Evolutionary conservation across 2,329 filamentous ascomycete species (phyloP).

Genomic region (Fonsecaea multimorphosa): DNA sequence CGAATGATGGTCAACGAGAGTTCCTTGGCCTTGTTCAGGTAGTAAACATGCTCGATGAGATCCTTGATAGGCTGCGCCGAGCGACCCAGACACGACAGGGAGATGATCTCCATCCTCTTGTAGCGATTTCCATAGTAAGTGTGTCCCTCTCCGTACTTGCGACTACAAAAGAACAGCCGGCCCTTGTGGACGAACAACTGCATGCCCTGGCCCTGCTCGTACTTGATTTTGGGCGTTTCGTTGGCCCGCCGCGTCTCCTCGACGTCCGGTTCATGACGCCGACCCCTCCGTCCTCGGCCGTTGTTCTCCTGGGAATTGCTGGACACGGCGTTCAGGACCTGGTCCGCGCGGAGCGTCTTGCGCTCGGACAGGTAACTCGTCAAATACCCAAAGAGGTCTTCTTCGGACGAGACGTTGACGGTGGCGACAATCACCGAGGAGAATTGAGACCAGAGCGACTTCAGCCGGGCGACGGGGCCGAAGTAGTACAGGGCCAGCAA

Average conservation of each 20-base stretch:
- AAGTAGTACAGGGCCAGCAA: slow-evolving; percentile 40
- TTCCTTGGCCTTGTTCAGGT: slow-evolving; percentile 39
- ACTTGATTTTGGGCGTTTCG: slow-evolving; percentile 39
- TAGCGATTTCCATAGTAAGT: slow-evolving; percentile 38
- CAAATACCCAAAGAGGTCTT: slow-evolving; percentile 40
- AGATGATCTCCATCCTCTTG: slow-evolving; percentile 36
- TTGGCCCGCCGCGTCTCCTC: slow-evolving; percentile 33
- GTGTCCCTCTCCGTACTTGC: slow-evolving; percentile 36
- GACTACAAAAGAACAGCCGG: slow-evolving; percentile 33
- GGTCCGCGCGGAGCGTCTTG: slow-evolving; percentile 35
- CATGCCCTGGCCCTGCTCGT: slow-evolving; percentile 38
- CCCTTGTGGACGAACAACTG: slow-evolving; percentile 38
- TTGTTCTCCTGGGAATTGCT: slow-evolving; percentile 34
- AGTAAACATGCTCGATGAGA: slow-evolving; percentile 36
- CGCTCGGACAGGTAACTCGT: slow-evolving; percentile 34
- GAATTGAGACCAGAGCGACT: slow-evolving; percentile 36
- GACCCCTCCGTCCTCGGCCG: slow-evolving; percentile 20
- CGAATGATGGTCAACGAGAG: slow-evolving; percentile 38
- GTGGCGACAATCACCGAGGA: slow-evolving; percentile 37
- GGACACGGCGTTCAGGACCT: slow-evolving; percentile 37
- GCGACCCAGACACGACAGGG: slow-evolving; percentile 37
- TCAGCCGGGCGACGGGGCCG: slow-evolving; percentile 34
- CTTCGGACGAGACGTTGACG: slow-evolving; percentile 37
- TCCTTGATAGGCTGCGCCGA: slow-evolving; percentile 37
- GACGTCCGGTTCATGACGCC: slow-evolving; percentile 35